Evolutionary conservation across 495 filamentous ascomycete genomes (phyloP), one percentile per base, ranked within the genome.

Genomic region (Penicillium antarcticum): DNA sequence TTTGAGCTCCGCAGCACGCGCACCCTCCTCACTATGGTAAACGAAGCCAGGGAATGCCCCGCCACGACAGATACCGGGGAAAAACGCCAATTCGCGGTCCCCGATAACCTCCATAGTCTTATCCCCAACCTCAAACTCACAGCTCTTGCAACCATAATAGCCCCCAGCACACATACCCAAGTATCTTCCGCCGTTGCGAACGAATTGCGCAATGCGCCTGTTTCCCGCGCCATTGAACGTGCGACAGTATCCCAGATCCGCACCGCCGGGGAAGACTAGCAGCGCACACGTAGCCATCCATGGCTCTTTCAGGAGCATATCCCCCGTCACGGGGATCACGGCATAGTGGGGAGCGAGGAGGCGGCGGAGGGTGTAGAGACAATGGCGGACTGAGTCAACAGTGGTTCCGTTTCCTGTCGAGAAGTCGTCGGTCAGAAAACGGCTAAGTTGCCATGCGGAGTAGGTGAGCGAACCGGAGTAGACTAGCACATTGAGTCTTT

Each of bases 101-200:
- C 94, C 95, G 42, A 95, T 73, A 2, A 98, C 94, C 62, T 95
- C 88, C 69, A 97, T 77, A 23, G 79, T 78, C 54, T 80, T 80
- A 62, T 94, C 82, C 2, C 90, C 89, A 2, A 92, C 84, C 69
- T 97, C 92, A 49, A 97, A 98, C 60, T 97, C 95, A 60, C 92
- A 96, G 45, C 75, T 73, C 43, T 78, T 71, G 51, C 75, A 82
- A 4, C 88, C 95, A 60, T 96, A 98, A 69, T 97, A 98, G 5
- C 88, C 94, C 10, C 94, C 94, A 33, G 95, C 95, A 61, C 94
- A 98, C 53, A 98, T 84, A 4, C 94, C 95, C 17, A 97, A 76
- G 63, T 92, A 98, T 2, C 74, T 69, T 4, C 94, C 94, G 10
- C 94, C 94, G n/a, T 81, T 72, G 45, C 86, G 86, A 39, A 98